Percentiles rank a stretch among this genome's conserved stretches.
These are phyloP conservation scores for Yamadazyma triangularis DNA, from an alignment of 1,139 yeast species.

Conservation along the genomic window DNA sequence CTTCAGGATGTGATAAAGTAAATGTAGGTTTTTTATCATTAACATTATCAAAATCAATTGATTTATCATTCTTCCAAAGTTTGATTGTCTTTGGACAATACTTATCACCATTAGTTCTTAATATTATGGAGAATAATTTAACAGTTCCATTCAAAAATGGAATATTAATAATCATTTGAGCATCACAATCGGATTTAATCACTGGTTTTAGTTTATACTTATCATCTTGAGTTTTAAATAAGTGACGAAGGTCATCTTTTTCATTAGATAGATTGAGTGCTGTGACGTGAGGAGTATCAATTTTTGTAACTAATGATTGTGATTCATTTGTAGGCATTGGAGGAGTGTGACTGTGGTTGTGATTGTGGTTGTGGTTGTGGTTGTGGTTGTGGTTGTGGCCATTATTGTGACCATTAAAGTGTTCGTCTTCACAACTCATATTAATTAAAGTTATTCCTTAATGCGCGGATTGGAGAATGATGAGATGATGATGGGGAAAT, in stretches of 20 bases:
- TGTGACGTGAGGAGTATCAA: constrained; percentile 57
- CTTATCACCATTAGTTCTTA: constrained; percentile 61
- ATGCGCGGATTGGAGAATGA: too few relatives aligned
- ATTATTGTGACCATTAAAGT: constrained; percentile 18
- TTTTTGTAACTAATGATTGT: constrained; percentile 61
- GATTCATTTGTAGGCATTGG: constrained; percentile 71
- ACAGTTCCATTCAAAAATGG: constrained; percentile 73
- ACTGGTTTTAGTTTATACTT: constrained; percentile 43
- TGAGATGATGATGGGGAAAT: too few relatives aligned
- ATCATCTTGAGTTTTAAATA: constrained; percentile 44
- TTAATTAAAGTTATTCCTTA: background rate
- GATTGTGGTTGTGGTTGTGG: constrained; percentile 17
- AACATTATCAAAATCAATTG: constrained; percentile 67
- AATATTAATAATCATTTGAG: constrained; percentile 68
- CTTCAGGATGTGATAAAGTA: constrained; percentile 58
- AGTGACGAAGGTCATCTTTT: constrained; percentile 43
- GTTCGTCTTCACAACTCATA: constrained; percentile 43
- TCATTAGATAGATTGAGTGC: constrained; percentile 62
- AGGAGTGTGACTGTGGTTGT: constrained; percentile 38
- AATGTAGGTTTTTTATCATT: constrained; percentile 47
- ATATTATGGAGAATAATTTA: constrained; percentile 65
- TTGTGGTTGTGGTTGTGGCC: constrained; percentile 15
- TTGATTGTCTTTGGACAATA: constrained; percentile 68
- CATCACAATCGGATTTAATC: constrained; percentile 75
- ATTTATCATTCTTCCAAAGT: constrained; percentile 64